A percentile compares a stretch with the other conserved stretches of the same genome.
Conservation (phyloP, 2,329 filamentous ascomycete species). For the Rhynchosporium agropyri region DNA sequence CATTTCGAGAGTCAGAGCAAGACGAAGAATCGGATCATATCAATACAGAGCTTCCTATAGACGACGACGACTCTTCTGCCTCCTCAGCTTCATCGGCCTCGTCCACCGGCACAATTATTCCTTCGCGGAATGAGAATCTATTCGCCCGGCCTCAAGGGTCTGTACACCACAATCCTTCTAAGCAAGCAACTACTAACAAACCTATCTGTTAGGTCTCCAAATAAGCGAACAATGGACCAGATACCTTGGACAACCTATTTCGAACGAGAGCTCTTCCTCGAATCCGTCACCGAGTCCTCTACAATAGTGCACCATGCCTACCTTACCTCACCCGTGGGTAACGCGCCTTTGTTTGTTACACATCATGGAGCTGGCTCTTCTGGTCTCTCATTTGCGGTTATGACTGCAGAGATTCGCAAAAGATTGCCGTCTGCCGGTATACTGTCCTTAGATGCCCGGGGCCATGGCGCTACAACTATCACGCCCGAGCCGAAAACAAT, state of each 20-base stretch:
- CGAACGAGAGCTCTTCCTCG: conserved; percentile 79
- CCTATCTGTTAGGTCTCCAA: conserved; percentile 36
- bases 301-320: conserved; percentile 80
- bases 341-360: conserved; percentile 83
- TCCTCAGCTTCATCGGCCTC: conserved; percentile 84
- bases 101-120: conserved; percentile 88
- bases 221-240: conserved; percentile 40
- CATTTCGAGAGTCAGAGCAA: conserved; percentile 54
- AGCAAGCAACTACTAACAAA: conserved; percentile 20
- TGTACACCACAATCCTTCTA: conserved; percentile 39
- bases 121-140: conserved; percentile 71
- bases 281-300: conserved; percentile 47
- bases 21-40: conserved; percentile 44
- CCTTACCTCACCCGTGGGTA: conserved; percentile 73
- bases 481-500: conserved; percentile 45
- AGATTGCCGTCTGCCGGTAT: conserved; percentile 79
- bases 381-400: conserved; percentile 85
- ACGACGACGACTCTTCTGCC: conserved; percentile 72
- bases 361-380: conserved; percentile 96
- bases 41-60: conserved; percentile 45
- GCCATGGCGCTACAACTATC: conserved; percentile 75
- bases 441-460: conserved; percentile 81
- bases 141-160: conserved; percentile 74
- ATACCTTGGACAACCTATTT: conserved; percentile 86
- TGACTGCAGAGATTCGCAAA: conserved; percentile 76